Base-by-base conservation (phyloP, 768 basidiomycete species). In the Cystobasidium onofrii region DNA sequence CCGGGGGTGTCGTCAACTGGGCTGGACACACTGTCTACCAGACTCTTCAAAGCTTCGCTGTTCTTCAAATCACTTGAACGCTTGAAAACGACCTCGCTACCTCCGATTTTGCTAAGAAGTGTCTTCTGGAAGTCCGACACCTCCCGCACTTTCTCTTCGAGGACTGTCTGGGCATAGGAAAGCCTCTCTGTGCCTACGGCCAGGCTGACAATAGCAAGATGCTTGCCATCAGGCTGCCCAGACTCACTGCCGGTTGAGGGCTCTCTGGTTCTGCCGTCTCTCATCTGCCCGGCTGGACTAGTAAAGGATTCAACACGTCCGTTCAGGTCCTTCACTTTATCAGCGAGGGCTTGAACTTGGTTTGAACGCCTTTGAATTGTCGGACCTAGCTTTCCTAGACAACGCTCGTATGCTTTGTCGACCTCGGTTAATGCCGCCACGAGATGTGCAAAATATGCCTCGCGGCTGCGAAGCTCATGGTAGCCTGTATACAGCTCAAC, bases 141-240 rank as follows among this genome's bases (percentile, higher is more conserved):
- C 20, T 71, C 69, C 20, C 43, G 3, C 2, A 71, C 29, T 54
- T 71, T 71, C 55, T 71, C 69, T n/a, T 71, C 69, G 9, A 71
- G 69, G 1, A 71, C 34, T 10, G 69, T 71, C 34, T 71, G 69
- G 9, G 69, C 50, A 43, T 71, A 71, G 33, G 69, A 55, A 9
- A 71, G 27, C 41, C 69, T 52, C 25, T 71, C 69, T 18, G 31
- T 60, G 15, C 69, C 69, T 1, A 71, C 36, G 10, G 69, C 69
- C 25, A 71, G 25, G n/a, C 52, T 29, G 13, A 71, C 34, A 15
- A 71, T 29, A 36, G 69, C 65, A 33, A 29, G 41, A 15, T n/a
- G 43, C 44, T 52, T 50, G 44, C 50, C 50, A 25, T 43, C 50
- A 2, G 41, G 2, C 3, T 12, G 29, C 9, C 23, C 44, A 3